Conservation (phyloP, 495 filamentous ascomycete species). For the Talaromyces adpressus region DNA sequence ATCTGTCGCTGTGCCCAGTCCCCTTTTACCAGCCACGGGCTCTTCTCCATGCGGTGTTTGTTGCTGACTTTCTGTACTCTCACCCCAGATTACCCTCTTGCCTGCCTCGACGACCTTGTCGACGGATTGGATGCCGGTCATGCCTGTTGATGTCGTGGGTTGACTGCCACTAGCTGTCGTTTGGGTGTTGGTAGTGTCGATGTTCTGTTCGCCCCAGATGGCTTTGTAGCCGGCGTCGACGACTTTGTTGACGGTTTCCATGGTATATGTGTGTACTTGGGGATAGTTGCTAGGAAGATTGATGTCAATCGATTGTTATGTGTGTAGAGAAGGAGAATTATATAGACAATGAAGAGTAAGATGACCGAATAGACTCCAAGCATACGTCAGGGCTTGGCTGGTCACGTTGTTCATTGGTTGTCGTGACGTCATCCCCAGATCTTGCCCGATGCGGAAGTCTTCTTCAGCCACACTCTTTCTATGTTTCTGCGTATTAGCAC, state of each 20-base stretch:
- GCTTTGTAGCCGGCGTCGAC: conserved; percentile 27
- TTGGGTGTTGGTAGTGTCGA: background rate
- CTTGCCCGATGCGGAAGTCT: conserved; percentile 6
- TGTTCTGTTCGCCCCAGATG: conserved; percentile 25
- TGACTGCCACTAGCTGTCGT: background rate
- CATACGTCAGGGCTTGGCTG: background rate
- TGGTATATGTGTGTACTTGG: conserved; percentile 9
- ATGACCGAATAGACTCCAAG: background rate
- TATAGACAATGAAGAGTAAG: background rate
- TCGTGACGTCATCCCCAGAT: conserved; percentile 5
- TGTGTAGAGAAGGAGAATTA: background rate
- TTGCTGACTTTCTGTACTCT: background rate
- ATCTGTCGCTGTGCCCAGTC: conserved; percentile 32
- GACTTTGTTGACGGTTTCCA: conserved; percentile 33
- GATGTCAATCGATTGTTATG: background rate
- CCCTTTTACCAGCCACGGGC: conserved; percentile 22
- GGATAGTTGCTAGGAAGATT: background rate
- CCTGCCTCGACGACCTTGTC: conserved; percentile 9
- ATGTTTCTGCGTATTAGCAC: too few species aligned
- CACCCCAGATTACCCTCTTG: conserved; percentile 6
- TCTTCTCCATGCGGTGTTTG: conserved; percentile 23
- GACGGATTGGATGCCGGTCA: background rate
- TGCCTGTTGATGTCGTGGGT: background rate
- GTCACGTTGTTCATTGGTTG: conserved; percentile 3
- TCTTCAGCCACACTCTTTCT: background rate